A percentile compares a stretch with the other conserved stretches of the same genome.
Conservation (phyloP, 2,329 filamentous ascomycete genomes). For the Colletotrichum salicis region DNA sequence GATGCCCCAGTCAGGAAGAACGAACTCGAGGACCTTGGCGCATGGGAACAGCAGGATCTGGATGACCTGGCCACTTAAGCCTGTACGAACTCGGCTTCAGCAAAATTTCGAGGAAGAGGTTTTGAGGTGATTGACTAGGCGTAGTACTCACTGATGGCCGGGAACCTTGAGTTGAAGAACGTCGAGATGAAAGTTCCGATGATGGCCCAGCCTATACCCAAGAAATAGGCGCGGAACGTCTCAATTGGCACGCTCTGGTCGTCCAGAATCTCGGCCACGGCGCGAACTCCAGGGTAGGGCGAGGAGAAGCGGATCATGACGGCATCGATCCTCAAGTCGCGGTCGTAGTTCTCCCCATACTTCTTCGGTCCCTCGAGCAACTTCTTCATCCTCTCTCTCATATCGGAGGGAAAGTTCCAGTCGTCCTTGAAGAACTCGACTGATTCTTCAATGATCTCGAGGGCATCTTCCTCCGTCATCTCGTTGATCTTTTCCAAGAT, state of each 20-base stretch:
- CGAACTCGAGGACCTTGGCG: conserved; percentile 54
- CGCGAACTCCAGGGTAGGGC: conserved; percentile 54
- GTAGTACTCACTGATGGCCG: conserved; percentile 45
- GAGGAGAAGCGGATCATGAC: conserved; percentile 52
- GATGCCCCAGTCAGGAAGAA: conserved; percentile 57
- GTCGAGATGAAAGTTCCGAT: conserved; percentile 53
- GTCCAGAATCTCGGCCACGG: conserved; percentile 51
- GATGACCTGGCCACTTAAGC: conserved; percentile 48
- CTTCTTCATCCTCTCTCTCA: conserved; percentile 53
- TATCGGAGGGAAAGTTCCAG: conserved; percentile 56
- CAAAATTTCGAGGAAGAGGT: neutral
- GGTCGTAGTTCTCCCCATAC: conserved; percentile 54
- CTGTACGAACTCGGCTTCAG: conserved; percentile 32
- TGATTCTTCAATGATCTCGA: conserved; percentile 51
- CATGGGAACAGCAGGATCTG: conserved; percentile 60
- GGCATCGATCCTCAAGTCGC: conserved; percentile 53
- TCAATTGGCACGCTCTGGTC: conserved; percentile 50
- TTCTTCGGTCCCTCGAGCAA: conserved; percentile 50
- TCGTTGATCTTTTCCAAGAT: conserved; percentile 53
- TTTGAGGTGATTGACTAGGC: neutral
- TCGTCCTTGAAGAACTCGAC: conserved; percentile 54
- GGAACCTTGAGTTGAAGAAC: conserved; percentile 54
- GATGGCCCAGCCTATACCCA: conserved; percentile 52
- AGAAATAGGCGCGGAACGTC: conserved; percentile 54
- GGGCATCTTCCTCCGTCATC: conserved; percentile 55